phyloP scores from a whole-genome alignment of 257 asterid genomes.

The Anisodus acutangulus region DNA sequence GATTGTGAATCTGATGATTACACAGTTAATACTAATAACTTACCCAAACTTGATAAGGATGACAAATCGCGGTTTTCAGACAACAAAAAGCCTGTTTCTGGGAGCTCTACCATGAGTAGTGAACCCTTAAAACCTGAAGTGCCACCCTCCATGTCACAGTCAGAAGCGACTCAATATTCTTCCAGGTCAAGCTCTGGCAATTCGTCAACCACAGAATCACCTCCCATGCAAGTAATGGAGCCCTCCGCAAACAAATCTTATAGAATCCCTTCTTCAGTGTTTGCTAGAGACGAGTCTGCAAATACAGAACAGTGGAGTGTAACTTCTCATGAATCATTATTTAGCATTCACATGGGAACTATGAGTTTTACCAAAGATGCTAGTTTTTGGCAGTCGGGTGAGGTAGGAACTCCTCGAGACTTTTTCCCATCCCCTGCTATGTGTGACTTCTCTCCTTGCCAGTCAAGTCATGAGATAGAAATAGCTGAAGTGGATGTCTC shows the following conservation, averaged over 20 bases:
- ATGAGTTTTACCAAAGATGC: conserved; percentile 27
- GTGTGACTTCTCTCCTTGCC: conserved; percentile 22
- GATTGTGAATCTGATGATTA: neutral
- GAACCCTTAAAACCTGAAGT: neutral
- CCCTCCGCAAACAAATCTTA: neutral
- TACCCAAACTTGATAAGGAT: conserved; percentile 6
- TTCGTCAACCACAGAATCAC: conserved; percentile 27
- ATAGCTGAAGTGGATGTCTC: conserved; percentile 13
- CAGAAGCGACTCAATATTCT: conserved; percentile 3
- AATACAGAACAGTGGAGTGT: conserved; percentile 23
- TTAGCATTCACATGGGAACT: conserved; percentile 29
- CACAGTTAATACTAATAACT: neutral
- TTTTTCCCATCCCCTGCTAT: neutral
- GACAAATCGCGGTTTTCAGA: neutral
- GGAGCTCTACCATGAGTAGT: neutral
- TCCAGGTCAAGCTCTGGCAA: conserved; percentile 14
- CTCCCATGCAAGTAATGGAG: conserved; percentile 31
- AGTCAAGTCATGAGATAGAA: conserved; percentile 19
- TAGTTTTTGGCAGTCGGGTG: conserved; percentile 26
- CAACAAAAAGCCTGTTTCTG: neutral
- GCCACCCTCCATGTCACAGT: neutral
- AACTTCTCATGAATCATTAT: conserved; percentile 29
- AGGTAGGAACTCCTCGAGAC: conserved; percentile 9
- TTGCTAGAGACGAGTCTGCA: conserved; percentile 15
- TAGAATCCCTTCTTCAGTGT: conserved; percentile 33